Conservation (phyloP, 768 basidiomycete species). For the Mycena polygramma region DNA sequence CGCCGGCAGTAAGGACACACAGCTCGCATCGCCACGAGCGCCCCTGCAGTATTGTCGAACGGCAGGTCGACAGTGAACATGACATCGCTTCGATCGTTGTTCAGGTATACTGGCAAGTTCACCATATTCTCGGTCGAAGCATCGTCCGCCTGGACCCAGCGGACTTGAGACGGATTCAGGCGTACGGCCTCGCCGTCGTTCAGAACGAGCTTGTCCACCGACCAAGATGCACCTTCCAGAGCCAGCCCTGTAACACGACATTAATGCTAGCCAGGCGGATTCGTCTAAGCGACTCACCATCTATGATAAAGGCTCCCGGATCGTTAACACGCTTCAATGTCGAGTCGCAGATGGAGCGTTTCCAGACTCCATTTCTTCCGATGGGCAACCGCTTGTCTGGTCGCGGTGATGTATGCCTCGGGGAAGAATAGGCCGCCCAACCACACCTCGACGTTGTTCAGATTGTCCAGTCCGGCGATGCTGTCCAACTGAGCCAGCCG, state of each 20-base stretch:
- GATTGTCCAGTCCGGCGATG: constrained; percentile 73
- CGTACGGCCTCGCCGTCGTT: constrained; percentile 89
- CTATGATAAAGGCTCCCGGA: constrained; percentile 85
- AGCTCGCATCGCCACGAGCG: constrained; percentile 87
- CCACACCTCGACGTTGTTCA: constrained; percentile 86
- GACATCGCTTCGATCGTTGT: constrained; percentile 89
- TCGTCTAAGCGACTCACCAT: constrained; percentile 68
- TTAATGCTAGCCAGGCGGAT: constrained; percentile 24
- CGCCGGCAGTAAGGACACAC: constrained; percentile 91
- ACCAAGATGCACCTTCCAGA: constrained; percentile 90
- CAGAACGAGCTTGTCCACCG: constrained; percentile 74
- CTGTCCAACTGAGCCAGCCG: constrained; percentile 87
- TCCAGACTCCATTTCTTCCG: constrained; percentile 94
- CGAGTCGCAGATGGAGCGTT: constrained; percentile 83
- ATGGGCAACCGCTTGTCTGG: constrained; percentile 95
- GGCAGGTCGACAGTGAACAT: constrained; percentile 91
- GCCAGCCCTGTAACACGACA: constrained; percentile 72
- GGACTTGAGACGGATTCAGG: constrained; percentile 84
- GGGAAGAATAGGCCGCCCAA: constrained; percentile 97
- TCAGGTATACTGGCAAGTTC: constrained; percentile 93
- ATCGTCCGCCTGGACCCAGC: constrained; percentile 81
- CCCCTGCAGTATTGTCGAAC: constrained; percentile 74
- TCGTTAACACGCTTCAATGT: constrained; percentile 86
- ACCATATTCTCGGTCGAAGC: constrained; percentile 60
- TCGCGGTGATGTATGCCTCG: constrained; percentile 96